Percentiles rank a stretch among this genome's conserved stretches.
Evolutionary conservation across 2,329 filamentous ascomycete genomes (phyloP).

Genomic region (Aspergillus pseudoglaucus): DNA sequence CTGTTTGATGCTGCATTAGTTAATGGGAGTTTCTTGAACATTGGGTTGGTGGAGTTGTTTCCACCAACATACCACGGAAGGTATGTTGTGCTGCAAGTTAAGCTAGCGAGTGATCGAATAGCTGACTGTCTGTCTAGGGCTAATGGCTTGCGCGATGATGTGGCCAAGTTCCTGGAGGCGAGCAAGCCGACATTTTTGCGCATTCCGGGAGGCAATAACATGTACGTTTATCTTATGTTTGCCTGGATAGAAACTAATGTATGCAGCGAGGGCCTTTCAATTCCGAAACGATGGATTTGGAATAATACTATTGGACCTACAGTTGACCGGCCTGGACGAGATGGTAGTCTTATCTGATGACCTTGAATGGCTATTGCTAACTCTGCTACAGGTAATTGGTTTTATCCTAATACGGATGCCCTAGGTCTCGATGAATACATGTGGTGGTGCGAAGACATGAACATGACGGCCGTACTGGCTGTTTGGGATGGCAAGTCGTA

Average conservation of each 20-base stretch:
- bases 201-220: constrained; percentile 60
- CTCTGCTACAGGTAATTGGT: constrained; percentile 41
- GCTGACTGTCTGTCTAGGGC: constrained; percentile 5
- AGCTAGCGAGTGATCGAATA: neutral
- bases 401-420: constrained; percentile 56
- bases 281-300: constrained; percentile 33
- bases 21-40: constrained; percentile 15
- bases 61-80: constrained; percentile 18
- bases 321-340: constrained; percentile 46
- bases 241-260: neutral
- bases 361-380: neutral
- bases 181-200: constrained; percentile 55
- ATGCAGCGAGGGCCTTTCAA: constrained; percentile 18
- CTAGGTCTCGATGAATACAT: constrained; percentile 57
- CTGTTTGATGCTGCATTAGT: constrained; percentile 19
- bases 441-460: constrained; percentile 54
- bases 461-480: constrained; percentile 50
- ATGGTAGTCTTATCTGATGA: constrained; percentile 19
- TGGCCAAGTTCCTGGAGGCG: constrained; percentile 48
- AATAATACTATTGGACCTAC: constrained; percentile 39
- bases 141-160: constrained; percentile 54
- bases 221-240: constrained; percentile 25
- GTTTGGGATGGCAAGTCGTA: constrained; percentile 54
- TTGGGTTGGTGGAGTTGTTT: constrained; percentile 22
- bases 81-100: constrained; percentile 4